Conservation (phyloP, 1,284 basidiomycete genomes). For the Fomitopsis betulina region DNA sequence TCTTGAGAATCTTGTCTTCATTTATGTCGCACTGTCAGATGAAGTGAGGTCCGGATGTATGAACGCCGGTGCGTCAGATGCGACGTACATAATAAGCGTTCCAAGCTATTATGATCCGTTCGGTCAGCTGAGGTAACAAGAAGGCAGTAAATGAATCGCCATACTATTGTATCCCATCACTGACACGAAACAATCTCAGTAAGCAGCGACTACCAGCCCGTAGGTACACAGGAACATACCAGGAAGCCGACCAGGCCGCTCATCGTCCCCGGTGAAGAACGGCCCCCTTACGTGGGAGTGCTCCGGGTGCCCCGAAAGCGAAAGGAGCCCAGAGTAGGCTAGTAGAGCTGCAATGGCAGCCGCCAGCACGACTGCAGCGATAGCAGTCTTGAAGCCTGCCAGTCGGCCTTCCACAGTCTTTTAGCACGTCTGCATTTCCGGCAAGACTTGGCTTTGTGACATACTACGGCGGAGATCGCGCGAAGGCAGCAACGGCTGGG, state of each 20-base stretch:
- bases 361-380: background rate
- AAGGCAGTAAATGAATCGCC: background rate
- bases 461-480: background rate
- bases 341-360: background rate
- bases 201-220: background rate
- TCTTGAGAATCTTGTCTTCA: constrained; percentile 30
- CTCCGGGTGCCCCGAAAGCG: background rate
- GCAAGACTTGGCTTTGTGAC: background rate
- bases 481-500: background rate
- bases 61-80: background rate
- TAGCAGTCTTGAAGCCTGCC: background rate
- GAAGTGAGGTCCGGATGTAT: background rate
- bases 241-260: background rate
- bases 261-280: background rate
- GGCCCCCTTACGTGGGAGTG: background rate
- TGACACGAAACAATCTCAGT: background rate
- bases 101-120: constrained; percentile 4
- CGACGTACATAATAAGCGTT: constrained; percentile 9
- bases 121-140: background rate
- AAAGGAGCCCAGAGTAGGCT: background rate
- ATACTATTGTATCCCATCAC: constrained; percentile 12
- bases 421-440: background rate
- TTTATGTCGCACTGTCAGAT: constrained; percentile 32
- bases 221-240: background rate
- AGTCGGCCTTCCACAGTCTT: background rate